These are phyloP conservation scores for Penicillium sp. DNA, from an alignment of 2,329 filamentous ascomycete genomes.

Conservation along the genomic window DNA sequence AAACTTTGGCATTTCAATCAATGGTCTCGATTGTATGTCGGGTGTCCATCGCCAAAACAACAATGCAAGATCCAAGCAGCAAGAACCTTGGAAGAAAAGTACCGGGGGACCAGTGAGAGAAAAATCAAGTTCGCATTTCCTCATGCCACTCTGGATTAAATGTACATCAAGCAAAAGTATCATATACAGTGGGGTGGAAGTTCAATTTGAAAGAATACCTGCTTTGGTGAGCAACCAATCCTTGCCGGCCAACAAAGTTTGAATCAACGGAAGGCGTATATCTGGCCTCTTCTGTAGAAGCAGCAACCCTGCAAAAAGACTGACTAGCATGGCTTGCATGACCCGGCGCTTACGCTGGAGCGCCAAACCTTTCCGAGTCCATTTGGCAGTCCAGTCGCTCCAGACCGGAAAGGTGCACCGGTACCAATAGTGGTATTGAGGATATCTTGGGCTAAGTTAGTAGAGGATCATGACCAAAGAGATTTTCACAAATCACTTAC, in stretches of 20 bases:
- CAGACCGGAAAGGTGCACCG: conserved; percentile 50
- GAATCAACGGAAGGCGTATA: conserved; percentile 5
- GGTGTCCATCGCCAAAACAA: too few species aligned
- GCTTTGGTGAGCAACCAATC: conserved; percentile 9
- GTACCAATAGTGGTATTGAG: conserved; percentile 48
- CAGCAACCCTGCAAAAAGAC: conserved; percentile 15
- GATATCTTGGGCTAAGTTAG: conserved; percentile 35
- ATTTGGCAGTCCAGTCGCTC: conserved; percentile 50
- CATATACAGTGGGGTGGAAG: not conserved
- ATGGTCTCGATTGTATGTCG: too few species aligned
- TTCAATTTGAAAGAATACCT: not conserved
- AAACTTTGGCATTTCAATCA: too few species aligned
- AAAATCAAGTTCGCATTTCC: too few species aligned
- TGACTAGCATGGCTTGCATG: conserved; percentile 18
- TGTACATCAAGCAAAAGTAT: not conserved
- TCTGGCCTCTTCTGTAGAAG: conserved; percentile 17
- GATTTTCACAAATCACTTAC: conserved; percentile 25
- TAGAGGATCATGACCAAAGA: not conserved
- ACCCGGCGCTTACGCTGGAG: conserved; percentile 24
- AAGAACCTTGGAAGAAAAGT: too few species aligned
- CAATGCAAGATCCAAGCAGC: too few species aligned
- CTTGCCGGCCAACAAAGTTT: conserved; percentile 10
- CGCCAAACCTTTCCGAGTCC: conserved; percentile 45
- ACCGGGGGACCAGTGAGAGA: too few species aligned
- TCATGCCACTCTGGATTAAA: too few species aligned